Base-by-base conservation (phyloP, 768 basidiomycete genomes). In the Pulveroboletus sp. region DNA sequence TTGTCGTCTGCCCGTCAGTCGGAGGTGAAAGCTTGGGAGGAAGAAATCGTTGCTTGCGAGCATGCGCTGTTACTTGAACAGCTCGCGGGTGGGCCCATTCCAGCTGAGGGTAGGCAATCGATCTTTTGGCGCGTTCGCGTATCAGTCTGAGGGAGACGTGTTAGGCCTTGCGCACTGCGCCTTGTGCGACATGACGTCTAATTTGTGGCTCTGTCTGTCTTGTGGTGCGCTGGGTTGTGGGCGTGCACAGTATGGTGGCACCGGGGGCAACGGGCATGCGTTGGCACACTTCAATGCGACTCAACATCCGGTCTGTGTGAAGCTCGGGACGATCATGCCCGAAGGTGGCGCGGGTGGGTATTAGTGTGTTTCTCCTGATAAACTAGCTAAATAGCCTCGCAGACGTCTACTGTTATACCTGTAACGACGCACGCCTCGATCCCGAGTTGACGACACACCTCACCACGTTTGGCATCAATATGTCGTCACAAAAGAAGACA, bases 21-120 rank as follows among this genome's bases (percentile, higher is more conserved):
- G 0, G 93, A 97, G 61, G 87, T 99, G 42, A 87, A 96, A 69
- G 88, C 96, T 6, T 99, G 96, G 96, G 93, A 98, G 65, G 94
- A 97, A 67, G 95, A 97, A 57, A 85, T 96, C 37, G 61, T 73
- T 0, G 69, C 91, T 7, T 99, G 96, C 75, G 85, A 91, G 61
- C 96, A 99, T 56, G 77, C 83, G 8, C 66, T 79, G 10, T 73
- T 75, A 10, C 67, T 87, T 4, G 66, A 78, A 32, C 84, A 85
- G 55, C 63, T 60, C 0, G 39, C 53, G 4, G 54, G 53, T n/a
- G 65, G 56, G 6, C 18, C 42, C 1, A 69, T 66, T n/a, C 55
- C 66, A 0, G 44, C 60, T 3, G 56, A 69, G 54, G 66, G 66
- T 66, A 15, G 5, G 52, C 18, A 4, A 31, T 37, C 7, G 8